Evolutionary conservation across 441 rosid species (phyloP).

Genomic region (Breynia disticha): DNA sequence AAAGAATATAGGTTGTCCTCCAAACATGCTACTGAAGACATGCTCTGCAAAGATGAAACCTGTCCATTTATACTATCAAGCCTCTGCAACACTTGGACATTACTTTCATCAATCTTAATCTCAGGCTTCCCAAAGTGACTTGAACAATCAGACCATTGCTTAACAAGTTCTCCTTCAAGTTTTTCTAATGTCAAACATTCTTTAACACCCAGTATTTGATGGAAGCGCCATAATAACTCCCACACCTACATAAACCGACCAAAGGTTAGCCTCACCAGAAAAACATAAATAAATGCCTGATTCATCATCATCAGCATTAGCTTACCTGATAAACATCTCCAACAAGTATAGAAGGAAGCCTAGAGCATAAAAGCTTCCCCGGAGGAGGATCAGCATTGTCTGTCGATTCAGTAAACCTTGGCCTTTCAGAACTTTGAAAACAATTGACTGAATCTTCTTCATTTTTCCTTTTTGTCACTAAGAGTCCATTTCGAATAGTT

Average conservation of each 20-base stretch:
- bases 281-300: neutral
- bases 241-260: slow-evolving; percentile 52
- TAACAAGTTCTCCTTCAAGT: slow-evolving; percentile 73
- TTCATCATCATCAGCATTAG: slow-evolving; percentile 10
- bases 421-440: slow-evolving; percentile 42
- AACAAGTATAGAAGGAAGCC: slow-evolving; percentile 66
- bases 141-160: slow-evolving; percentile 43
- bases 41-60: slow-evolving; percentile 22
- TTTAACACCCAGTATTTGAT: slow-evolving; percentile 58
- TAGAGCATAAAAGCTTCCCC: slow-evolving; percentile 55
- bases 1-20: slow-evolving; percentile 30
- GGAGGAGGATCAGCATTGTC: slow-evolving; percentile 43
- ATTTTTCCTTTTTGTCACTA: slow-evolving; percentile 42
- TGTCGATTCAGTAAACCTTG: slow-evolving; percentile 30
- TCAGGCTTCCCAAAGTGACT: slow-evolving; percentile 29
- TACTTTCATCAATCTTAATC: slow-evolving; percentile 26
- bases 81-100: slow-evolving; percentile 22
- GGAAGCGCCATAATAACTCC: slow-evolving; percentile 74
- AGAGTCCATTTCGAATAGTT: slow-evolving; percentile 61
- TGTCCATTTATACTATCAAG: slow-evolving; percentile 24
- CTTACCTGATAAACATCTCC: slow-evolving; percentile 94
- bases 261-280: slow-evolving; percentile 10
- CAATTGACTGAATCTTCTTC: slow-evolving; percentile 31
- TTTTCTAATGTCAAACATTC: slow-evolving; percentile 45
- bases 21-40: slow-evolving; percentile 20